Evolutionary conservation across 148 eudicot species (phyloP), one percentile per base, ranked within the genome.

Genomic region (Fallopia convolvulus): DNA sequence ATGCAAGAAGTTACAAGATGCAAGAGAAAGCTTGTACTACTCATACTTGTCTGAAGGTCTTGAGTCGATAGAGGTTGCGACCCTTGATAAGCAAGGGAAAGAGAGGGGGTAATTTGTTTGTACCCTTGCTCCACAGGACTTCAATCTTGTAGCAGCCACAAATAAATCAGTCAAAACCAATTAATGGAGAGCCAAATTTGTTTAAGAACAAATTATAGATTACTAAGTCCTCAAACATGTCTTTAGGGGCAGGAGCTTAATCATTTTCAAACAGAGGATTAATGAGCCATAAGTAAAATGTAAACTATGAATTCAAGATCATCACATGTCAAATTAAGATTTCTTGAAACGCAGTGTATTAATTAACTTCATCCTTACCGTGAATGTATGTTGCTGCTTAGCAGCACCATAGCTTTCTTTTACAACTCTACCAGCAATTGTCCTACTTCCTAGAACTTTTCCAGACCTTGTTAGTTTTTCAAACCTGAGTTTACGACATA

Each of bases 361-460:
- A 23, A 58, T 21, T 12, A 36, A n/a, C 44, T 68, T 7, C 72
- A 68, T 68, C 74, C 87, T 85, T 79, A 93, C 98, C 48, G 98
- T 91, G 82, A 93, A 93, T 50, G 98, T 93, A 84, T 93, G 97
- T 80, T 91, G 98, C 82, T 93, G 98, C 79, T 85, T 91, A 70
- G 90, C 87, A 30, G 90, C 89, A 76, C 98, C 98, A 80, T 91
- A 93, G 83, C 97, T 93, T 90, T 93, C 98, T 79, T 90, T 91
- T 44, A 89, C 89, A 50, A 93, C 86, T 80, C 87, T 89, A 73
- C 98, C 97, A 73, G 90, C 98, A 77, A 90, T 75, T 75, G 89
- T 93, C 85, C 98, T 86, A 76, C 76, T 84, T 76, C 94, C 92
- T 53, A 65, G 70, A 82, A 83, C 58, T 36, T 77, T 81, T 74